A percentile compares a stretch with the other conserved stretches of the same genome.
Evolutionary conservation across 1,284 basidiomycete species (phyloP).

Genomic region (Irpex lacteus): DNA sequence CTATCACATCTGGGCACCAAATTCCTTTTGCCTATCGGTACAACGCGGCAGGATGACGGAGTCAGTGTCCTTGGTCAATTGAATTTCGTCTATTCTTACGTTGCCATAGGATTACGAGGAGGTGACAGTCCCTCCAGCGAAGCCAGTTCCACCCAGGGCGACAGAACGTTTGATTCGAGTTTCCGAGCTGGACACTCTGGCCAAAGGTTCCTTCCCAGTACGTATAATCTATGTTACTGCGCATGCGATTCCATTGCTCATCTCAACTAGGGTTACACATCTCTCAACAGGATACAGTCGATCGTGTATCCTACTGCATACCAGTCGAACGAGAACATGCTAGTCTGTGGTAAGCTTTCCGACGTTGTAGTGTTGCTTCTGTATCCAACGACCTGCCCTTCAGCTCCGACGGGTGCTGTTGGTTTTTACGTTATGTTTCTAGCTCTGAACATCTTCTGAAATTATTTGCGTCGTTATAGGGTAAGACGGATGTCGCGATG

Average conservation of each 20-base stretch:
- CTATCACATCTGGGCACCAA: slow-evolving; percentile 75
- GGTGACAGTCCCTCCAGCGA: slow-evolving; percentile 87
- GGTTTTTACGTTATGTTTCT: slow-evolving; percentile 28
- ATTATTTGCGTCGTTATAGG: slow-evolving; percentile 43
- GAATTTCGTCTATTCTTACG: neutral
- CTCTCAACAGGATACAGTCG: slow-evolving; percentile 93
- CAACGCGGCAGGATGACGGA: slow-evolving; percentile 64
- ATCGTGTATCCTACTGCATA: slow-evolving; percentile 95
- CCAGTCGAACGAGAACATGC: slow-evolving; percentile 92
- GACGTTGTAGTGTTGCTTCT: neutral
- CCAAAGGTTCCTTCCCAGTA: slow-evolving; percentile 87
- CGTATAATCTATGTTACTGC: slow-evolving; percentile 22
- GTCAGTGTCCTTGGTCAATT: slow-evolving; percentile 34
- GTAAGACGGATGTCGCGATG: slow-evolving; percentile 99
- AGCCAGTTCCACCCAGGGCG: slow-evolving; percentile 70
- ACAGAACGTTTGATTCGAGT: slow-evolving; percentile 78
- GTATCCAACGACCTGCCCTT: neutral
- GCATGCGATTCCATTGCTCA: slow-evolving; percentile 2
- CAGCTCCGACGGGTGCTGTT: slow-evolving; percentile 94
- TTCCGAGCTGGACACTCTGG: slow-evolving; percentile 75
- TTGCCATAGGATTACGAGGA: slow-evolving; percentile 66
- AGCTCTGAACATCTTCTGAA: slow-evolving; percentile 5
- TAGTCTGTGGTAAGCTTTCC: slow-evolving; percentile 83
- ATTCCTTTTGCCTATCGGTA: slow-evolving; percentile 85
- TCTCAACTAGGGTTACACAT: slow-evolving; percentile 70